Percentiles rank a stretch among this genome's conserved stretches.
These are phyloP conservation scores for Lentinula guzmanii DNA, from an alignment of 768 basidiomycete species.

Conservation along the genomic window DNA sequence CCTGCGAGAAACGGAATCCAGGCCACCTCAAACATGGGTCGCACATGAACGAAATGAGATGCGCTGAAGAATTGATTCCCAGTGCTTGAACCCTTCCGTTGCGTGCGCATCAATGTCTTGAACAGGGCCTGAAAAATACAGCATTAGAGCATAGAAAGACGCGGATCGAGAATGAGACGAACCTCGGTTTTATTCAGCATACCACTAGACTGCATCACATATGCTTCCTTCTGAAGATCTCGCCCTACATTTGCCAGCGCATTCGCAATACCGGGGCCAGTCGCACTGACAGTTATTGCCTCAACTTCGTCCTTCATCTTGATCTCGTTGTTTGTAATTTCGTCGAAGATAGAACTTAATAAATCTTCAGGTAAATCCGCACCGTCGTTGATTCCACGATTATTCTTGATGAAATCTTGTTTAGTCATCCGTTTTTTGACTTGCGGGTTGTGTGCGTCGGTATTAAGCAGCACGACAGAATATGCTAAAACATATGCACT, in stretches of 20 bases:
- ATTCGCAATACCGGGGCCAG: slow-evolving; percentile 71
- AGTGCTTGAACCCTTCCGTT: slow-evolving; percentile 73
- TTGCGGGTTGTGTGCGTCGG: slow-evolving; percentile 94
- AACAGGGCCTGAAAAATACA: slow-evolving; percentile 66
- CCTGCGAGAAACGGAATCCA: slow-evolving; percentile 99
- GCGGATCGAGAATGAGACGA: neutral
- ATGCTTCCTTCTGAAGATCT: slow-evolving; percentile 94
- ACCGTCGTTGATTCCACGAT: slow-evolving; percentile 92
- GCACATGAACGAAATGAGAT: slow-evolving; percentile 92
- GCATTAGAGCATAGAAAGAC: neutral
- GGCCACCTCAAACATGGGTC: slow-evolving; percentile 98
- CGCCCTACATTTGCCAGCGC: slow-evolving; percentile 87
- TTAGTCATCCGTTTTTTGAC: slow-evolving; percentile 94
- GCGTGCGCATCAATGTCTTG: slow-evolving; percentile 85
- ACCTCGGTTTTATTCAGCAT: slow-evolving; percentile 98
- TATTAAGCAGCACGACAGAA: slow-evolving; percentile 94
- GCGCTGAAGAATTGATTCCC: slow-evolving; percentile 94
- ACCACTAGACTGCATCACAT: slow-evolving; percentile 89
- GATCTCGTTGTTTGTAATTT: slow-evolving; percentile 90
- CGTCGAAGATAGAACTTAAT: slow-evolving; percentile 75
- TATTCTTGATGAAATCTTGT: slow-evolving; percentile 88
- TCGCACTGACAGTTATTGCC: slow-evolving; percentile 31
- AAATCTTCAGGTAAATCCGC: slow-evolving; percentile 85
- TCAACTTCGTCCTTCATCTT: slow-evolving; percentile 98
- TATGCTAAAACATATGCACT: slow-evolving; percentile 94